These are phyloP conservation scores for Phaeosphaeria sp. DNA, from an alignment of 2,329 filamentous ascomycete species.

Conservation along the genomic window DNA sequence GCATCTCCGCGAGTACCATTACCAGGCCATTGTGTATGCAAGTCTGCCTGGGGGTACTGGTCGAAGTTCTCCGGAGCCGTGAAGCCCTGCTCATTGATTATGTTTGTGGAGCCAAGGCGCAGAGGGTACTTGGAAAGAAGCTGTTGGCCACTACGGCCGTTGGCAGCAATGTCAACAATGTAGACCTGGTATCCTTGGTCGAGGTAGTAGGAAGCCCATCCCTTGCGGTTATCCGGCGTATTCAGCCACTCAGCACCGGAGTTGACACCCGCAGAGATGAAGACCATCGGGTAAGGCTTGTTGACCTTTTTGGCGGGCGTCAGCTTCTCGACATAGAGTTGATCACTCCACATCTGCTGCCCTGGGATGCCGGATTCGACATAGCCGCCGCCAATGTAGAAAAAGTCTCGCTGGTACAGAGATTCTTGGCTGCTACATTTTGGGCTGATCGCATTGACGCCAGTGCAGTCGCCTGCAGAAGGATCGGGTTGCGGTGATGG, in stretches of 20 bases:
- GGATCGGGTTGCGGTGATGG: not conserved
- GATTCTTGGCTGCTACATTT: conserved; percentile 27
- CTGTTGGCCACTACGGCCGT: conserved; percentile 9
- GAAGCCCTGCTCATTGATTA: conserved; percentile 18
- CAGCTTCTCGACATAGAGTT: conserved; percentile 29
- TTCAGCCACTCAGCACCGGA: conserved; percentile 24
- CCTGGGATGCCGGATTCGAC: conserved; percentile 25
- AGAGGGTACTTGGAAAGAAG: conserved; percentile 2
- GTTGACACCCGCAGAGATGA: conserved; percentile 28
- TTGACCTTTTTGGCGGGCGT: conserved; percentile 15
- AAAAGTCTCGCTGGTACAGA: conserved; percentile 26
- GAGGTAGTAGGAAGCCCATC: conserved; percentile 27
- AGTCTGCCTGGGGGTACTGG: conserved; percentile 18
- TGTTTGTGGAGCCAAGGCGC: conserved; percentile 17
- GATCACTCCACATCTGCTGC: conserved; percentile 22
- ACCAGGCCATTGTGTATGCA: conserved; percentile 31
- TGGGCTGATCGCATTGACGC: conserved; percentile 23
- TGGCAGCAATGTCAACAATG: conserved; percentile 22
- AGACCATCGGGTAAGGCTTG: conserved; percentile 28
- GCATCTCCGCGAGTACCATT: conserved; percentile 21
- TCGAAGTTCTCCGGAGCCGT: conserved; percentile 18
- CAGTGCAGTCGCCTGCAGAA: conserved; percentile 14
- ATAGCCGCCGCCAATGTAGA: conserved; percentile 35
- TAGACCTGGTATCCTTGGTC: conserved; percentile 29
- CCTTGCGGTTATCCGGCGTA: conserved; percentile 22